phyloP scores from a whole-genome alignment of 2,329 filamentous ascomycete species.

The Ceratocystis smalleyi region DNA sequence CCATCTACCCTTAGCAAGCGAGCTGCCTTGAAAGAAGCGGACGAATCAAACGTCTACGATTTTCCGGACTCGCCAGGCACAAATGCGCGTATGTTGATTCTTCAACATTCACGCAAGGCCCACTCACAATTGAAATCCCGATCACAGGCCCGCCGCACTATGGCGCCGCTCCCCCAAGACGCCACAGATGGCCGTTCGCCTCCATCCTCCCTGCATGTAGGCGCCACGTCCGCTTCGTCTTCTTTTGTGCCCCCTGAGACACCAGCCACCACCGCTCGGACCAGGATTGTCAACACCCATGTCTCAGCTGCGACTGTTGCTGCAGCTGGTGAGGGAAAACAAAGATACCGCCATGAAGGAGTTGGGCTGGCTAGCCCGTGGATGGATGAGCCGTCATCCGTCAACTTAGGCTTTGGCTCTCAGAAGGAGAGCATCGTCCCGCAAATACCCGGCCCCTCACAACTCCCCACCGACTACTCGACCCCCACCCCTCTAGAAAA shows the following conservation, averaged over 20 bases:
- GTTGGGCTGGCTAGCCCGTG: constrained; percentile 11
- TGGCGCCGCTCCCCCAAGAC: background rate
- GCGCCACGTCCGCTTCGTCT: constrained; percentile 9
- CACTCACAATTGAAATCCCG: background rate
- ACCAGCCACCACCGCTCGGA: constrained; percentile 16
- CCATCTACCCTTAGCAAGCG: background rate
- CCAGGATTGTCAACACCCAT: constrained; percentile 13
- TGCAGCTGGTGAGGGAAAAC: background rate
- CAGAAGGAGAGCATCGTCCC: constrained; percentile 6
- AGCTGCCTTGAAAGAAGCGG: background rate
- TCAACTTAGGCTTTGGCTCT: constrained; percentile 12
- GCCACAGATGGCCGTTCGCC: constrained; percentile 2
- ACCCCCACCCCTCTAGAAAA: constrained; percentile 11
- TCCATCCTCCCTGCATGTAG: background rate
- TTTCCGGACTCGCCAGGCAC: constrained; percentile 12
- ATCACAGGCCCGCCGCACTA: background rate
- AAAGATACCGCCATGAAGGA: background rate
- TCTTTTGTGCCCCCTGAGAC: constrained; percentile 13
- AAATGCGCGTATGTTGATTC: constrained; percentile 7
- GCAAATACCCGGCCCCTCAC: constrained; percentile 14
- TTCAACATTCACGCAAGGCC: constrained; percentile 1
- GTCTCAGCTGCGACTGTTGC: constrained; percentile 1
- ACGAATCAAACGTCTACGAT: constrained; percentile 11
- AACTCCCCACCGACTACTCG: constrained; percentile 11
- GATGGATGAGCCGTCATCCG: constrained; percentile 15